Conservation (phyloP, 176 grass and related monocot genomes). For the Alopecurus myosuroides region DNA sequence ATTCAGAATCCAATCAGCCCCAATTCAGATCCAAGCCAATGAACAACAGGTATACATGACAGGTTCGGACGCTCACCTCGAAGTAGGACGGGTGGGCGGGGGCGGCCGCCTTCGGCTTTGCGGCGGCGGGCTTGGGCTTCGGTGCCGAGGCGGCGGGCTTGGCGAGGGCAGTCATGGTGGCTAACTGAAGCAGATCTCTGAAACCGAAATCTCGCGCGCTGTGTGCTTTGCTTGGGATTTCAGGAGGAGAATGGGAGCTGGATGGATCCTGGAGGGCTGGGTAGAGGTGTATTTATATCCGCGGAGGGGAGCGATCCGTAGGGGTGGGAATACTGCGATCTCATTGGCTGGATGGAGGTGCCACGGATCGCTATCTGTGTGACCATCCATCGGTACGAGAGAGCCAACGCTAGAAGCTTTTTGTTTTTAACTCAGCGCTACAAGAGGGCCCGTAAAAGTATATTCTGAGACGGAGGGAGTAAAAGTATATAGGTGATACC, state of each 20-base stretch:
- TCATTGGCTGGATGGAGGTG: neutral
- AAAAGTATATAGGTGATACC: too few species aligned
- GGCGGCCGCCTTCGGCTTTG: slow-evolving; percentile 39
- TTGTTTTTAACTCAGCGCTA: too few species aligned
- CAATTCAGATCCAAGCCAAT: neutral
- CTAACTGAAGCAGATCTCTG: neutral
- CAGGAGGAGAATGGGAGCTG: neutral
- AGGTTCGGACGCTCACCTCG: slow-evolving; percentile 8
- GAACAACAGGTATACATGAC: neutral
- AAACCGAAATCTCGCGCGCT: neutral
- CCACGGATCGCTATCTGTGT: slow-evolving; percentile 12
- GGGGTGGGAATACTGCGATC: neutral
- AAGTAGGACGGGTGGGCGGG: slow-evolving; percentile 61
- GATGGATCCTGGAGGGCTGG: rapidly evolving
- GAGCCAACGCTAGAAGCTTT: neutral
- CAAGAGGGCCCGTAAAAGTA: too few species aligned
- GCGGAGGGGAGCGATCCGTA: neutral
- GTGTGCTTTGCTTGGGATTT: neutral
- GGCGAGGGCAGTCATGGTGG: slow-evolving; percentile 39
- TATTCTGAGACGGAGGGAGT: too few species aligned
- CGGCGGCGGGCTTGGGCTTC: slow-evolving; percentile 38
- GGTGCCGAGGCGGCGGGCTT: neutral
- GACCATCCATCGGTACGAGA: too few species aligned
- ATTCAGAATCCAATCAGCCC: neutral
- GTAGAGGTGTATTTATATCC: neutral